Base-by-base conservation (phyloP, 2,329 filamentous ascomycete species). In the Trichophyton simii region DNA sequence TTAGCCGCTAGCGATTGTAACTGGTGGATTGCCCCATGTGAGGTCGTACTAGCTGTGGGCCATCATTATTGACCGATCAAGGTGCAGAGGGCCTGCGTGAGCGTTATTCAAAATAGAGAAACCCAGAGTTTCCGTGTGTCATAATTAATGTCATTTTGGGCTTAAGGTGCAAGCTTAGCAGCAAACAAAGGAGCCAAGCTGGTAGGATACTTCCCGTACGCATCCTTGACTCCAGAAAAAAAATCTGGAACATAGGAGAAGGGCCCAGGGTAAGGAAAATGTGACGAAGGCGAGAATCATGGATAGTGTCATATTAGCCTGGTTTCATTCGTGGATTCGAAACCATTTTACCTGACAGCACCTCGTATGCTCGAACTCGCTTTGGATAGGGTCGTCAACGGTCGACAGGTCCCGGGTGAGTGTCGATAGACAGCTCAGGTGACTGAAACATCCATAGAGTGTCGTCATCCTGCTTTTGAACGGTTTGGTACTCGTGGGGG, bases 21-120 rank as follows among this genome's bases (percentile, higher is more conserved):
- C 52, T 55, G 52, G 52, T 36, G 28, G 52, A 36, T 36, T 55
- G 52, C 46, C 46, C 46, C 46, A 52, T 52, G 46, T 52, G 46
- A 36, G 25, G 52, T 55, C 28, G 52, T 28, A 55, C 52, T 36
- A n/a, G 31, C 25, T 55, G 52, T 55, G 52, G 52, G 28, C 52
- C 52, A 55, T 55, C 25, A 55, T 55, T 55, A 55, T 55, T 55
- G 52, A 55, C 34, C 52, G 52, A 55, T 55, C 52, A 55, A 55
- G 52, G 34, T 36, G 52, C 52, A 55, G 52, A 55, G 28, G 31
- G 52, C 28, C 52, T 55, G 52, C 52, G 52, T 34, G 52, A 55
- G 52, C 52, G 52, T 55, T 55, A 34, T 34, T 55, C 52, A 38
- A 38, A 9, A 38, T 36, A 18, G 52, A 31, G 34, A 31, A 13